Conservation (phyloP, 1,284 basidiomycete species). For the Amylostereum areolatum region DNA sequence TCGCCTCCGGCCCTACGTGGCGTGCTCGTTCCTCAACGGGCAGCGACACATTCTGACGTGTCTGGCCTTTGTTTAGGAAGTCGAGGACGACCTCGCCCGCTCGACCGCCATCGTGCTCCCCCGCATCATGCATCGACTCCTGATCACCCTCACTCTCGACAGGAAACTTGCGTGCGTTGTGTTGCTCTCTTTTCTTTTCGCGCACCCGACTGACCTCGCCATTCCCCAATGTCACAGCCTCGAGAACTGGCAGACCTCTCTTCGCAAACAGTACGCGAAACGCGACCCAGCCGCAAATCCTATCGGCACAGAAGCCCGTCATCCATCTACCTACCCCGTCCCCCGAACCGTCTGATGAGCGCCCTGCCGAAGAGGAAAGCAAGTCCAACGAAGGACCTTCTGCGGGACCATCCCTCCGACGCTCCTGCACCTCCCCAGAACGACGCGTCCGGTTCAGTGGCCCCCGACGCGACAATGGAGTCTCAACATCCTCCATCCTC, state of each 20-base stretch:
- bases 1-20: conserved; percentile 8
- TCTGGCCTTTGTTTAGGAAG: conserved; percentile 43
- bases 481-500: too few species aligned
- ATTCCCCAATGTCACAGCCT: conserved; percentile 33
- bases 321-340: conserved; percentile 9
- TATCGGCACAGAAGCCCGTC: conserved; percentile 48
- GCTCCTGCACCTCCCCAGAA: not conserved
- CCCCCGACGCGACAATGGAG: too few species aligned
- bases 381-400: conserved; percentile 5
- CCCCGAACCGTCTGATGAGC: conserved; percentile 11
- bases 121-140: conserved; percentile 65
- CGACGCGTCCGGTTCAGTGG: not conserved
- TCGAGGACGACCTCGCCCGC: conserved; percentile 67
- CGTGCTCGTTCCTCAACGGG: conserved; percentile 6
- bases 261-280: conserved; percentile 67
- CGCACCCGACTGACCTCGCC: conserved; percentile 8
- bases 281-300: conserved; percentile 66
- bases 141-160: conserved; percentile 73
- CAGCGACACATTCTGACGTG: conserved; percentile 10
- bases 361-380: conserved; percentile 15
- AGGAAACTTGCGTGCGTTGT: conserved; percentile 64
- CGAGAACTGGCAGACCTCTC: conserved; percentile 68
- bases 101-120: conserved; percentile 57
- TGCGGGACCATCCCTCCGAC: not conserved
- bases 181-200: conserved; percentile 13